Evolutionary conservation across 1,284 basidiomycete species (phyloP), one percentile per base, ranked within the genome.

Genomic region (Cutaneotrichosporon sp.): DNA sequence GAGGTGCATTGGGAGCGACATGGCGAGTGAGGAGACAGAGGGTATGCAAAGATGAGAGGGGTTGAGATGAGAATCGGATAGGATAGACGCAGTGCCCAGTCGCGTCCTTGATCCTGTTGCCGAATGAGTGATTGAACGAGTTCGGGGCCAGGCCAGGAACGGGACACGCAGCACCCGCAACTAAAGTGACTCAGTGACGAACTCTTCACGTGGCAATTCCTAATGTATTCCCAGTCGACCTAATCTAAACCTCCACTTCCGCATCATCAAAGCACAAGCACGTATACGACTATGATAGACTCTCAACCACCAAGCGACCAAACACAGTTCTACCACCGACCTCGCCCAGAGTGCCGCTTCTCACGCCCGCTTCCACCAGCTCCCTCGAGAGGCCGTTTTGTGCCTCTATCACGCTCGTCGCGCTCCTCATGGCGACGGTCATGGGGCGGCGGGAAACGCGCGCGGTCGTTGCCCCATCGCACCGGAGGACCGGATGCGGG

Each of bases 1-100:
- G 56, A 95, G 86, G 69, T 92, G 89, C 68, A 81, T 72, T 5
- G 91, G 79, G 59, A 81, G 78, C 11, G 80, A 80, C 80, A 81
- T 81, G 67, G 62, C 69, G 67, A 7, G 21, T 13, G 38, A 1
- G 30, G 31, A 34, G 8, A 31, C 10, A 16, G 31, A 16, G 5
- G 51, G 34, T 31, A 18, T 16, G 30, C 34, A 51, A 22, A 51
- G 49, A 51, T 51, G 30, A 9, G 22, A 51, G 49, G 11, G 49
- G 7, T 21, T 22, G 47, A 21, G 47, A 11, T 7, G 26, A 51
- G 22, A 51, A 8, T 16, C 13, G 42, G 42, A 46, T 18, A 36
- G 34, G 42, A 46, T 18, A 8, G 18, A 46, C 18, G 16, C 1
- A n/a, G 42, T 16, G 42, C 42, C 42, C 42, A 46, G 42, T 46